phyloP scores from a whole-genome alignment of 306 rosid species.

The Citrullus amarus region DNA sequence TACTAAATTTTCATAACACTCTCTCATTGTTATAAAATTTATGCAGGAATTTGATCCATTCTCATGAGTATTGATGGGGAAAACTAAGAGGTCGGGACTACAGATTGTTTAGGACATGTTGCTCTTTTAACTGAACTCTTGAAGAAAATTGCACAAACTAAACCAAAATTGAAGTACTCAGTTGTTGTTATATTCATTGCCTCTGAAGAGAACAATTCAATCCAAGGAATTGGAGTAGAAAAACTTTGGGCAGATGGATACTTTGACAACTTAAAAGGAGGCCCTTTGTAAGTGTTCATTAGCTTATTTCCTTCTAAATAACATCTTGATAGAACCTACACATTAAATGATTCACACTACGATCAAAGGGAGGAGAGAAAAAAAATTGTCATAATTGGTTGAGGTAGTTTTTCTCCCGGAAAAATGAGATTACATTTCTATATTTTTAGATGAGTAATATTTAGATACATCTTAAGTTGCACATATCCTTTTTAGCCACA shows the following conservation, averaged over 20 bases:
- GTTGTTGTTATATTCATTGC: constrained; percentile 86
- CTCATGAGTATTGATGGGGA: constrained; percentile 73
- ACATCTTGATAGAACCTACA: background rate
- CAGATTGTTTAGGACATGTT: constrained; percentile 92
- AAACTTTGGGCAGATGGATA: constrained; percentile 67
- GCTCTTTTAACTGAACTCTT: constrained; percentile 76
- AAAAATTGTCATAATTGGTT: too few relatives aligned
- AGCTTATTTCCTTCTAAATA: background rate
- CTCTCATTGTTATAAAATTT: background rate
- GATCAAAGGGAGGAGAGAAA: too few relatives aligned
- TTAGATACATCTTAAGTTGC: too few relatives aligned
- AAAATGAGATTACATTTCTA: too few relatives aligned
- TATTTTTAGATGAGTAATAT: too few relatives aligned
- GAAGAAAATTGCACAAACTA: constrained; percentile 65
- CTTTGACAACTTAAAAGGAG: constrained; percentile 53
- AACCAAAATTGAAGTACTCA: constrained; percentile 56
- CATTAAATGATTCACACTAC: too few relatives aligned
- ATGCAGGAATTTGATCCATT: constrained; percentile 88
- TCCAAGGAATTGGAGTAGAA: constrained; percentile 76
- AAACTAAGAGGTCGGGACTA: constrained; percentile 87
- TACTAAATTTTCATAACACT: too few relatives aligned
- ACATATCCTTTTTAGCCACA: too few relatives aligned
- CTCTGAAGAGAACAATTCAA: constrained; percentile 79
- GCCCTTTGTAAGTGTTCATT: constrained; percentile 59
- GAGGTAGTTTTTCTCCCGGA: too few relatives aligned